phyloP scores from a whole-genome alignment of 2,329 filamentous ascomycete genomes.

The Thelonectria rubi region DNA sequence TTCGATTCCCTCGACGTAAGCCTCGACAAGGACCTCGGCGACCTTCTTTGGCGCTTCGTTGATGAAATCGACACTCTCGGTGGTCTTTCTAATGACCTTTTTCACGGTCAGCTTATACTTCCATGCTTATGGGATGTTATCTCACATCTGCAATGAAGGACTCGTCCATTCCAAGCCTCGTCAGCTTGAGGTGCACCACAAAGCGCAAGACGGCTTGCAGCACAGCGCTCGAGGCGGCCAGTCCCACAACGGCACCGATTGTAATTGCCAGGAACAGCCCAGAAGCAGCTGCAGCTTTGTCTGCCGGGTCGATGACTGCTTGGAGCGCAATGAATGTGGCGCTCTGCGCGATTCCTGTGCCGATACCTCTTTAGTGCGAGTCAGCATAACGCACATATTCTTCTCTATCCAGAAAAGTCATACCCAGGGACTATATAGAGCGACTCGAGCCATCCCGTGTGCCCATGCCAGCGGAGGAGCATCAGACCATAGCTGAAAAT shows the following conservation, averaged over 20 bases:
- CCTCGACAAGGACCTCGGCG: conserved; percentile 17
- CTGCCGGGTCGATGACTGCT: conserved; percentile 48
- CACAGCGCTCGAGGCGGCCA: conserved; percentile 50
- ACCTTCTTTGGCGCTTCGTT: conserved; percentile 30
- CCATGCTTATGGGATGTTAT: neutral
- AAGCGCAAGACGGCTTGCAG: conserved; percentile 31
- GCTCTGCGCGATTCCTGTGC: conserved; percentile 52
- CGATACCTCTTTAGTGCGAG: conserved; percentile 45
- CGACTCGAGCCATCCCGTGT: conserved; percentile 64
- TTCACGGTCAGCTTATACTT: neutral
- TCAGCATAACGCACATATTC: conserved; percentile 1
- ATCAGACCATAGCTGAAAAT: conserved; percentile 62
- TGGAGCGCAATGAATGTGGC: conserved; percentile 55
- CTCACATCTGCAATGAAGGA: conserved; percentile 23
- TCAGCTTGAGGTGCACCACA: conserved; percentile 22
- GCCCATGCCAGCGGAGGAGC: conserved; percentile 66
- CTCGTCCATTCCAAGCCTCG: conserved; percentile 24
- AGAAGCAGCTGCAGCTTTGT: conserved; percentile 53
- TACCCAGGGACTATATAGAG: conserved; percentile 65
- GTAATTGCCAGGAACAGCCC: conserved; percentile 51
- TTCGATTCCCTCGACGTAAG: conserved; percentile 33
- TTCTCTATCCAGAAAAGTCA: neutral
- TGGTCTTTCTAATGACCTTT: conserved; percentile 31
- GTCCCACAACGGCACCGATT: conserved; percentile 50
- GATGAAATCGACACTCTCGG: conserved; percentile 32